phyloP scores from a whole-genome alignment of 768 basidiomycete genomes.

The Xerocomellus chrysenteron region DNA sequence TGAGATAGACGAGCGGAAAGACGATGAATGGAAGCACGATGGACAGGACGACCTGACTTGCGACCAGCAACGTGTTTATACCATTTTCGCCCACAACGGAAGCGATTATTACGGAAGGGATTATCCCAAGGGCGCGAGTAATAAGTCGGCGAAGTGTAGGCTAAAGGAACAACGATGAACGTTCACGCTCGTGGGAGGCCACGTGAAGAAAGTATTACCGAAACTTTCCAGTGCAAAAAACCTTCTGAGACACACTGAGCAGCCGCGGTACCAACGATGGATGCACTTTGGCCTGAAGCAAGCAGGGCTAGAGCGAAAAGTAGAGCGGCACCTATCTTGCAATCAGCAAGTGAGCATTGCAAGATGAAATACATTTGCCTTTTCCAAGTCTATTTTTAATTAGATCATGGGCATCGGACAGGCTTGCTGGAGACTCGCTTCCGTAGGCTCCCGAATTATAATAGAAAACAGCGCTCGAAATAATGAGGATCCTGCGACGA shows the following conservation, averaged over 20 bases:
- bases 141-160: constrained; percentile 75
- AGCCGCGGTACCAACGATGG: constrained; percentile 84
- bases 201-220: constrained; percentile 41
- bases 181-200: constrained; percentile 16
- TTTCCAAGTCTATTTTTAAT: constrained; percentile 67
- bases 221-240: constrained; percentile 82
- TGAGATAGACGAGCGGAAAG: constrained; percentile 78
- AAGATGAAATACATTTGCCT: constrained; percentile 39
- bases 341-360: neutral
- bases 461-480: constrained; percentile 83
- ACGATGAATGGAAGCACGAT: constrained; percentile 84
- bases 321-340: constrained; percentile 63
- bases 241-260: constrained; percentile 92
- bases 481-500: constrained; percentile 64
- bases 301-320: constrained; percentile 87
- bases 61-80: constrained; percentile 77
- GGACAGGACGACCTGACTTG: constrained; percentile 80
- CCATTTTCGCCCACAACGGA: constrained; percentile 66
- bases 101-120: constrained; percentile 82
- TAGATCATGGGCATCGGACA: constrained; percentile 82
- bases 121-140: constrained; percentile 77
- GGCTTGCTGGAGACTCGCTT: constrained; percentile 54
- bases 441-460: constrained; percentile 45
- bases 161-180: constrained; percentile 40
- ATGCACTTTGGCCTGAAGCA: constrained; percentile 85